A percentile compares a stretch with the other conserved stretches of the same genome.
These are phyloP conservation scores for Grosmannia serpens DNA, from an alignment of 2,329 filamentous ascomycete genomes.

Conservation along the genomic window DNA sequence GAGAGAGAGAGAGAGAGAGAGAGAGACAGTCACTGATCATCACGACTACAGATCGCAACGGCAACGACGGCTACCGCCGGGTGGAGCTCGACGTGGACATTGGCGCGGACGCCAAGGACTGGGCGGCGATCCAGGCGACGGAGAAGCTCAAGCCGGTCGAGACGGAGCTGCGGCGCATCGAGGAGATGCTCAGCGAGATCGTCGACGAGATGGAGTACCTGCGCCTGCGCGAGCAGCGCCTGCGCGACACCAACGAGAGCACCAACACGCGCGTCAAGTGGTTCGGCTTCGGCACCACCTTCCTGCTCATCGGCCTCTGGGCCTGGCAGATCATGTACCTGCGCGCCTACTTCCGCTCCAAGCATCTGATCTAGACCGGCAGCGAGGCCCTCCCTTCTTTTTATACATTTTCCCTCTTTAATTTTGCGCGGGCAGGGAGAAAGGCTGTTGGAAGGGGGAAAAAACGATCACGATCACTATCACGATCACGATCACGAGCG, in stretches of 20 bases:
- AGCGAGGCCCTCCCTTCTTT: neutral
- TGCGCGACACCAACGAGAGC: conserved; percentile 98
- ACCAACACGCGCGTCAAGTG: conserved; percentile 98
- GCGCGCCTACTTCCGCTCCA: conserved; percentile 86
- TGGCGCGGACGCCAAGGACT: conserved; percentile 94
- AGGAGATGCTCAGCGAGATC: conserved; percentile 81
- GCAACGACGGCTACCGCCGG: conserved; percentile 48
- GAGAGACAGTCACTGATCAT: neutral
- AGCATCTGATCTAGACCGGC: conserved; percentile 50
- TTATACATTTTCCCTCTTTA: no score
- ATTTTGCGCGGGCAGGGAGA: no score
- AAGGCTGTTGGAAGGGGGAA: no score
- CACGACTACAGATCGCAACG: conserved; percentile 12
- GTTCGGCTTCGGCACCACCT: conserved; percentile 92
- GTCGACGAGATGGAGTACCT: conserved; percentile 96
- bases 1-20: no score
- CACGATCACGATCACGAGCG: no score
- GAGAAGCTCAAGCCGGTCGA: conserved; percentile 98
- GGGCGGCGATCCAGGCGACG: conserved; percentile 87
- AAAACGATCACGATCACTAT: no score
- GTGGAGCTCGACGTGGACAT: conserved; percentile 93
- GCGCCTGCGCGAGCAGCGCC: conserved; percentile 77
- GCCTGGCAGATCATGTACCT: conserved; percentile 97
- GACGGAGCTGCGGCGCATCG: conserved; percentile 83
- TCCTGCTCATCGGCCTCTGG: conserved; percentile 77